phyloP scores from a whole-genome alignment of 352 stramenopile genomes.

The Globisporangium parvum region DNA sequence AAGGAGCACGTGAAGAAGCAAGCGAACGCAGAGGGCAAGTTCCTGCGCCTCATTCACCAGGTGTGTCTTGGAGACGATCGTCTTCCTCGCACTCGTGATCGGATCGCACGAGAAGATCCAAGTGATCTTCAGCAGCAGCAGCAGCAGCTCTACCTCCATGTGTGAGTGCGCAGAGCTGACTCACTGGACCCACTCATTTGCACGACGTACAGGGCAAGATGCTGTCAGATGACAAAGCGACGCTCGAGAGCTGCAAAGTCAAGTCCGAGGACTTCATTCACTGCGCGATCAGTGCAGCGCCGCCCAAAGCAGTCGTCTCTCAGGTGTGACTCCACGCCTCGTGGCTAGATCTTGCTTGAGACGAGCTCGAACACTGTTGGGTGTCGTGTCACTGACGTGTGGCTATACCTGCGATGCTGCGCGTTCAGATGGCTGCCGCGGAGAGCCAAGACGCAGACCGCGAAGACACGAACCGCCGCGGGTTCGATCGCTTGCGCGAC shows the following conservation, averaged over 20 bases:
- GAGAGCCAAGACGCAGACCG: slow-evolving; percentile 20
- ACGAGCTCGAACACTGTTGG: no score
- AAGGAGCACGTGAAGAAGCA: slow-evolving; percentile 78
- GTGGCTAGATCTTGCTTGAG: no score
- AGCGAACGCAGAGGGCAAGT: slow-evolving; percentile 73
- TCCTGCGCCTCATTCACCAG: slow-evolving; percentile 82
- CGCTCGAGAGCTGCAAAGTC: slow-evolving; percentile 65
- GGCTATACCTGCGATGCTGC: no score
- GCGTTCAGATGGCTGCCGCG: slow-evolving; percentile 20
- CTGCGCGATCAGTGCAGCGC: slow-evolving; percentile 76
- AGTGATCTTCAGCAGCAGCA: no score
- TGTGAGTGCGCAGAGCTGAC: no score
- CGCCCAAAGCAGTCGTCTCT: slow-evolving; percentile 69
- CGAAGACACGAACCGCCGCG: slow-evolving; percentile 55
- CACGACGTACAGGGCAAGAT: slow-evolving; percentile 55
- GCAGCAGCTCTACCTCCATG: no score
- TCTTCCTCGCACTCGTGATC: neutral
- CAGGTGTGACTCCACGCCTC: no score
- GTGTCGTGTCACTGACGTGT: no score
- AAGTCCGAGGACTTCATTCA: slow-evolving; percentile 84
- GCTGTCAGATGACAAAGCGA: slow-evolving; percentile 78
- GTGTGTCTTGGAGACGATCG: slow-evolving; percentile 7
- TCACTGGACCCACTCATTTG: neutral
- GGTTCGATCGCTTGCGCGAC: slow-evolving; percentile 77
- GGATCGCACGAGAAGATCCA: neutral